Conservation (phyloP, 2,329 filamentous ascomycete species). For the Aspergillus thermomutatus region DNA sequence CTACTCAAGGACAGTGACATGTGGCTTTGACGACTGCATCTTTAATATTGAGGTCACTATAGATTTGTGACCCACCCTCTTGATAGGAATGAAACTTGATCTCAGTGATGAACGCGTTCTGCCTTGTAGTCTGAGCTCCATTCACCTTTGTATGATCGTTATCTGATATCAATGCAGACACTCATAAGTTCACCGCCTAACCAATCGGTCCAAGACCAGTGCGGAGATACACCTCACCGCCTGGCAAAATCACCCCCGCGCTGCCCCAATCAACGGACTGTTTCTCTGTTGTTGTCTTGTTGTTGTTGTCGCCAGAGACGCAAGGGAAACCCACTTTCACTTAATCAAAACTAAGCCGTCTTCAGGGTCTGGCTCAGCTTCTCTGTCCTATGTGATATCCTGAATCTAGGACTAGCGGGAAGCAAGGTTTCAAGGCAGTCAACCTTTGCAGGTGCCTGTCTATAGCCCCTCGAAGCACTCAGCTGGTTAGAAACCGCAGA, state of each 20-base stretch:
- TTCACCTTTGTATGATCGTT: background rate
- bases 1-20: background rate
- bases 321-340: slow-evolving; percentile 18
- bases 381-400: background rate
- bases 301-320: slow-evolving; percentile 10
- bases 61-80: background rate
- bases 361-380: background rate
- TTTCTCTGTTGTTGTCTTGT: slow-evolving; percentile 6
- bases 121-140: background rate
- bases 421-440: background rate
- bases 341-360: background rate
- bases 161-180: too few relatives aligned
- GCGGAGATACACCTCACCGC: slow-evolving; percentile 20
- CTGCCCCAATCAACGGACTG: slow-evolving; percentile 18
- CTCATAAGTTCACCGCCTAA: slow-evolving; percentile 13
- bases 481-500: background rate
- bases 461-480: background rate
- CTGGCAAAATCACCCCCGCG: slow-evolving; percentile 33
- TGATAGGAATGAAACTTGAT: background rate
- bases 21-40: background rate
- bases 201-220: background rate
- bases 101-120: background rate
- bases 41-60: background rate
- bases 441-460: background rate
- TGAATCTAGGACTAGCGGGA: background rate